Evolutionary conservation across 2,329 filamentous ascomycete genomes (phyloP), one percentile per base, ranked within the genome.

Genomic region (Penicillium thymicola): DNA sequence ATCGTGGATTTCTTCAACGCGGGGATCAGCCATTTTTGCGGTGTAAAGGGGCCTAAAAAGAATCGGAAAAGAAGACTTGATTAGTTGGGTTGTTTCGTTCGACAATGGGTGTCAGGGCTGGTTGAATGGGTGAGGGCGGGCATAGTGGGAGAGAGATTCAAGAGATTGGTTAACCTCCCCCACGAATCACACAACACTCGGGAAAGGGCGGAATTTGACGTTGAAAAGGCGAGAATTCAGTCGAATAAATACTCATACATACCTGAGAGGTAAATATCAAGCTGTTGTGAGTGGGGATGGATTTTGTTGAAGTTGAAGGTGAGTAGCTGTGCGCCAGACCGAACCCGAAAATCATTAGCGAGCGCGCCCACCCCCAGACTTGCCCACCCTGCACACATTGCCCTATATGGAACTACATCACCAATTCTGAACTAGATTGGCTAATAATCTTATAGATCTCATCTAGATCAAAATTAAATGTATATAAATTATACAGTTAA

Each of bases 1-100:
- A 59, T 97, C 94, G 70, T 90, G 89, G 72, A 99, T 86, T 82
- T 99, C 94, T 85, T 99, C 93, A 80, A 97, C 88, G 80, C 93
- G 89, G 78, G 93, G 90, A 84, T 97, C 95, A 77, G 94, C 89
- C 94, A 99, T 99, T 78, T 66, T 67, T 72, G 44, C 21, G 54
- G 14, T 50, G 59, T 62, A 51, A 57, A 61, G 57, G 51, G 45
- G 43, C 47, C 30, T 23, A 45, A 44, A 9, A 21, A 37, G 28
- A 45, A n/a, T 44, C 11, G 21, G 21, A 45, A 23, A 37, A 51
- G 13, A 46, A 43, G 13, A 30, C 32, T 58, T 44, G 38, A 36
- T 53, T 55, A 52, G 41, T 55, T 45, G 46, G 38, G 10, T 34
- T 36, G 14, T 23, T 34, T 46, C 28, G 21, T 46, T 55, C 53